Percentiles rank a stretch among this genome's conserved stretches.
Evolutionary conservation across 2,329 filamentous ascomycete genomes (phyloP).

Genomic region (Neodidymelliopsis sp.): DNA sequence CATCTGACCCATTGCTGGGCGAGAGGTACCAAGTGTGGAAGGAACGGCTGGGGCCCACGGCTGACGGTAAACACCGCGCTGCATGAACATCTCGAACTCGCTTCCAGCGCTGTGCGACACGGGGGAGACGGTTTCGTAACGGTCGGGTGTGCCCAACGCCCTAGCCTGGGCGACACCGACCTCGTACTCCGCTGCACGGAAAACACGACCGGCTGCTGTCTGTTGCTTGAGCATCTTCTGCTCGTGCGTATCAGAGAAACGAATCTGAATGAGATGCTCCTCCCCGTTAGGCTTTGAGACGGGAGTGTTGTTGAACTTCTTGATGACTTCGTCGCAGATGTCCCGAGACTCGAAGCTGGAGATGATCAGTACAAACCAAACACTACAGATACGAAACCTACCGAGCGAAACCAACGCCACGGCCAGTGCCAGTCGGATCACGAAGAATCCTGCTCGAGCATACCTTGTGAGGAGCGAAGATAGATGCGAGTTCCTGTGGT

Average conservation of each 20-base stretch:
- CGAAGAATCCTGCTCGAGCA: slow-evolving; percentile 95
- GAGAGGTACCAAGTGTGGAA: slow-evolving; percentile 44
- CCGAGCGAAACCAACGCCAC: slow-evolving; percentile 97
- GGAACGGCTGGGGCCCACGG: slow-evolving; percentile 47
- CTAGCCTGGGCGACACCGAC: slow-evolving; percentile 51
- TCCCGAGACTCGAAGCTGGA: slow-evolving; percentile 86
- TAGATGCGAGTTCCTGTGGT: slow-evolving; percentile 74
- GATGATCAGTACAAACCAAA: slow-evolving; percentile 2
- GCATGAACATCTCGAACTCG: slow-evolving; percentile 51
- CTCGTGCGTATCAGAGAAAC: slow-evolving; percentile 94
- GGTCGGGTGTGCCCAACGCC: slow-evolving; percentile 43
- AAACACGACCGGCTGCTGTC: slow-evolving; percentile 92
- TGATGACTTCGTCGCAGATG: slow-evolving; percentile 88
- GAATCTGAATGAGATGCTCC: slow-evolving; percentile 87
- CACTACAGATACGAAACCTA: slow-evolving; percentile 54
- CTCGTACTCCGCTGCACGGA: slow-evolving; percentile 91
- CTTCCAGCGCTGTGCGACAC: slow-evolving; percentile 43
- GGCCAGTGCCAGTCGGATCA: slow-evolving; percentile 89
- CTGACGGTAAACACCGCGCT: slow-evolving; percentile 40
- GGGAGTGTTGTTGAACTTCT: slow-evolving; percentile 77
- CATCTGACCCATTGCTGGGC: slow-evolving; percentile 39
- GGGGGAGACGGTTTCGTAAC: slow-evolving; percentile 45
- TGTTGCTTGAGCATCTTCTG: slow-evolving; percentile 97
- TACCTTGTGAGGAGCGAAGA: slow-evolving; percentile 82
- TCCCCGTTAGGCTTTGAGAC: slow-evolving; percentile 67